Percentiles rank a stretch among this genome's conserved stretches.
Evolutionary conservation across 2,329 filamentous ascomycete genomes (phyloP).

Genomic region (Exserohilum turcica): DNA sequence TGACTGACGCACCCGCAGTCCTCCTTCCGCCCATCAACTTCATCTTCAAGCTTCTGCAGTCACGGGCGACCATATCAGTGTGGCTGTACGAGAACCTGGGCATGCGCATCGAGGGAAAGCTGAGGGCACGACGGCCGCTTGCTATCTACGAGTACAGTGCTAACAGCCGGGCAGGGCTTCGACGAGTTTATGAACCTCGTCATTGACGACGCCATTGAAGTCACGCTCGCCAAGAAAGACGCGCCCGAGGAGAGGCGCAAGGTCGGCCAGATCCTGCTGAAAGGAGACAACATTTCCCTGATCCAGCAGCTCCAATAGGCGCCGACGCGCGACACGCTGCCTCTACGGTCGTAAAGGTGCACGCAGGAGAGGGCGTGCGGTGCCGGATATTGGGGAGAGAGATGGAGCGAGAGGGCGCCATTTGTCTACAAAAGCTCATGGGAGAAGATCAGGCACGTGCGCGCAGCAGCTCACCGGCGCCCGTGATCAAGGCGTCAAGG

Average conservation of each 20-base stretch:
- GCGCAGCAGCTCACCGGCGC: conserved; percentile 63
- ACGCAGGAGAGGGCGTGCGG: conserved; percentile 10
- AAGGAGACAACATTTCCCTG: conserved; percentile 85
- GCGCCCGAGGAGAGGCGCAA: conserved; percentile 75
- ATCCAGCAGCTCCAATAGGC: conserved; percentile 59
- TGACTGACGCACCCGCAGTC: conserved; percentile 51
- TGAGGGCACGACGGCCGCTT: conserved; percentile 67
- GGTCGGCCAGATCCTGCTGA: conserved; percentile 82
- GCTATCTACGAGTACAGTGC: conserved; percentile 1
- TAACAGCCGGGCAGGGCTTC: conserved; percentile 70
- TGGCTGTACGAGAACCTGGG: conserved; percentile 97
- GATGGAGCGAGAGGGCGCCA: not conserved
- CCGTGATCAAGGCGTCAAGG: conserved; percentile 77
- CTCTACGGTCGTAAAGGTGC: conserved; percentile 5
- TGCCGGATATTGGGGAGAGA: conserved; percentile 1
- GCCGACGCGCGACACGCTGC: not conserved
- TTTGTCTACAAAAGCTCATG: conserved; percentile 5
- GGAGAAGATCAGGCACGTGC: conserved; percentile 17
- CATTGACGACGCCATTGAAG: conserved; percentile 92
- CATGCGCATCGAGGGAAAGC: conserved; percentile 94
- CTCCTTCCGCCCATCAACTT: conserved; percentile 81
- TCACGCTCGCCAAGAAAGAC: conserved; percentile 82
- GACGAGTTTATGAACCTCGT: conserved; percentile 99
- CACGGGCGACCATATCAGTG: conserved; percentile 84
- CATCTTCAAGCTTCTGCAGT: conserved; percentile 89